Conservation (phyloP, 2,329 filamentous ascomycete species). For the Talaromyces sp. region DNA sequence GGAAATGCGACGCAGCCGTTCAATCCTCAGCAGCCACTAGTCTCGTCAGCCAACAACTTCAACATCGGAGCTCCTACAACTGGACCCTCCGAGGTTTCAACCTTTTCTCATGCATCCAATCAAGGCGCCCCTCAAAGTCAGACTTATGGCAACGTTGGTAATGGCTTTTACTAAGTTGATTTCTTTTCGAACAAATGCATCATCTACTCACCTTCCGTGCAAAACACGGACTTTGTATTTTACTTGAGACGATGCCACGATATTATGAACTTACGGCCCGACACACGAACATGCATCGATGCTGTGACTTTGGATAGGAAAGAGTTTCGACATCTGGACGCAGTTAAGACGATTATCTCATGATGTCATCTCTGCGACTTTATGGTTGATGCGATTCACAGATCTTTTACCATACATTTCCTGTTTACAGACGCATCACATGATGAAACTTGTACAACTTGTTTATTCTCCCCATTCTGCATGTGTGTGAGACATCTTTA, state of each 20-base stretch:
- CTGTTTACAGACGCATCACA: constrained; percentile 12
- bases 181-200: constrained; percentile 1
- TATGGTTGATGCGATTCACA: constrained; percentile 9
- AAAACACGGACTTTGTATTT: constrained; percentile 30
- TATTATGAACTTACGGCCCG: constrained; percentile 24
- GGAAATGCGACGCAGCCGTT: constrained; percentile 23
- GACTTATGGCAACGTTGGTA: constrained; percentile 19
- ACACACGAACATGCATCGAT: constrained; percentile 12
- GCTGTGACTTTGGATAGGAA: constrained; percentile 9
- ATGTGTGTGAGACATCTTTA: constrained; percentile 8
- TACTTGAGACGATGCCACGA: constrained; percentile 37
- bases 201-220: constrained; percentile 11
- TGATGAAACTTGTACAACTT: constrained; percentile 19
- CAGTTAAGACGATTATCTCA: not conserved
- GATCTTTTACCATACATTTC: constrained; percentile 9
- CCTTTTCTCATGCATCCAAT: constrained; percentile 26
- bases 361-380: constrained; percentile 2
- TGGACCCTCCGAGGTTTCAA: constrained; percentile 29
- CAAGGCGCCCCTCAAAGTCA: constrained; percentile 26
- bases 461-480: constrained; percentile 20
- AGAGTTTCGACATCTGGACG: constrained; percentile 11
- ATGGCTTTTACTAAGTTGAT: constrained; percentile 29
- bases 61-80: constrained; percentile 25
- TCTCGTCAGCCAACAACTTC: constrained; percentile 13
- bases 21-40: constrained; percentile 14